Evolutionary conservation across 1,284 basidiomycete species (phyloP).

Genomic region (Moniliophthora roreri): DNA sequence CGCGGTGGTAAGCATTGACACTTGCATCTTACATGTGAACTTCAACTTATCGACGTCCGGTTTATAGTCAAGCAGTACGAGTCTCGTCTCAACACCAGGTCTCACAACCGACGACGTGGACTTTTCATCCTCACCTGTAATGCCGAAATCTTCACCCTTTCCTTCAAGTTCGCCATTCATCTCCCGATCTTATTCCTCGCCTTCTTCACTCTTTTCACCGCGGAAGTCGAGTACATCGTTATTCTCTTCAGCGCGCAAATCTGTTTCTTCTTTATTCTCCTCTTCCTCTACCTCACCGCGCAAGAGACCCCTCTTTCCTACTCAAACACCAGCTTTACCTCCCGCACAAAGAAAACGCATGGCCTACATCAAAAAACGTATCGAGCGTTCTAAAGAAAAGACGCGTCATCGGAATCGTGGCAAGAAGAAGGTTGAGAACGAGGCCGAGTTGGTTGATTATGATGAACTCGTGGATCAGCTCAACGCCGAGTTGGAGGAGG

Average conservation of each 20-base stretch:
- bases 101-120: neutral
- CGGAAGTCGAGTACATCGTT: no score
- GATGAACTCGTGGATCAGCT: constrained; percentile 15
- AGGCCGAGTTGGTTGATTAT: constrained; percentile 12
- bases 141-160: neutral
- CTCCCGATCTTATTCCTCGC: neutral
- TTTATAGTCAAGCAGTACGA: neutral
- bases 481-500: constrained; percentile 6
- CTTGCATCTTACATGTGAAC: neutral
- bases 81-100: constrained; percentile 1
- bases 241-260: neutral
- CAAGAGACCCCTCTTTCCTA: neutral
- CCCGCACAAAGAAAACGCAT: constrained; percentile 12
- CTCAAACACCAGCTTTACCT: constrained; percentile 11
- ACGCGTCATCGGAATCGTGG: neutral
- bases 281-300: constrained; percentile 2
- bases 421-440: constrained; percentile 1
- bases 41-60: neutral
- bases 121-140: neutral
- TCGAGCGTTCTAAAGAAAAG: constrained; percentile 15
- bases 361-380: constrained; percentile 13
- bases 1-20: neutral
- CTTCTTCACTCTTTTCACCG: neutral
- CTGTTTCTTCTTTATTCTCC: neutral
- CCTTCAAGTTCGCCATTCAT: neutral